phyloP scores from a whole-genome alignment of 2,329 filamentous ascomycete species.

The Acrodontium crateriforme region DNA sequence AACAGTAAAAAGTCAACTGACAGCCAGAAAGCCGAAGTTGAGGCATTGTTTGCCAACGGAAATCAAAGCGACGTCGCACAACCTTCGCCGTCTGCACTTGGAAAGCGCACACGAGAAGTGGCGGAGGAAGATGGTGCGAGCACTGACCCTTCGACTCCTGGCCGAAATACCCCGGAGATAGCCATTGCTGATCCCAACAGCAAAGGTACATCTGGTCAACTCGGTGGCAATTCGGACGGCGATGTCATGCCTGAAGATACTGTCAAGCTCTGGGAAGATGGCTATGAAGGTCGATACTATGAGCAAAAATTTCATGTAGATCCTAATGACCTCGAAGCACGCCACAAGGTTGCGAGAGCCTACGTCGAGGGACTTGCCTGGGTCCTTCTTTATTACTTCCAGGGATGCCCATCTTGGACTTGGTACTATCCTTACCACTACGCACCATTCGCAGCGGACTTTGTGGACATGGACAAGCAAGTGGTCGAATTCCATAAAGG shows the following conservation, averaged over 20 bases:
- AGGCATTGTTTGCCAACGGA: constrained; percentile 16
- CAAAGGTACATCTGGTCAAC: constrained; percentile 15
- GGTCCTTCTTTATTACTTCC: constrained; percentile 95
- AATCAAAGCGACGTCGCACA: constrained; percentile 22
- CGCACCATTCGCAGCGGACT: constrained; percentile 92
- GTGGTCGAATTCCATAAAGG: constrained; percentile 47
- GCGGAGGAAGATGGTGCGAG: constrained; percentile 39
- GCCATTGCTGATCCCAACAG: constrained; percentile 17
- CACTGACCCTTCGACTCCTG: constrained; percentile 35
- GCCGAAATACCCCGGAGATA: constrained; percentile 40
- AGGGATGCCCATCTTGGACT: constrained; percentile 95
- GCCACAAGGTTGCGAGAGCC: constrained; percentile 73
- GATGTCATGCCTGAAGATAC: constrained; percentile 62
- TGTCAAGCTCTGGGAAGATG: constrained; percentile 85
- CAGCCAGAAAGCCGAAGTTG: constrained; percentile 17
- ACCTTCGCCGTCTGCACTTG: constrained; percentile 40
- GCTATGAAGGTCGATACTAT: constrained; percentile 91
- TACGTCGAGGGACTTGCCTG: constrained; percentile 92
- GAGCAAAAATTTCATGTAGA: constrained; percentile 88
- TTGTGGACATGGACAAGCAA: constrained; percentile 50
- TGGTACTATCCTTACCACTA: constrained; percentile 99
- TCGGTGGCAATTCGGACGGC: constrained; percentile 30
- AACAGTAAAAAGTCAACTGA: constrained; percentile 22
- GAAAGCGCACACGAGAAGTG: constrained; percentile 65
- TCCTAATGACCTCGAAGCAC: constrained; percentile 69